A percentile compares a stretch with the other conserved stretches of the same genome.
Evolutionary conservation across 2,329 filamentous ascomycete species (phyloP).

Genomic region (Xylaria sp.): DNA sequence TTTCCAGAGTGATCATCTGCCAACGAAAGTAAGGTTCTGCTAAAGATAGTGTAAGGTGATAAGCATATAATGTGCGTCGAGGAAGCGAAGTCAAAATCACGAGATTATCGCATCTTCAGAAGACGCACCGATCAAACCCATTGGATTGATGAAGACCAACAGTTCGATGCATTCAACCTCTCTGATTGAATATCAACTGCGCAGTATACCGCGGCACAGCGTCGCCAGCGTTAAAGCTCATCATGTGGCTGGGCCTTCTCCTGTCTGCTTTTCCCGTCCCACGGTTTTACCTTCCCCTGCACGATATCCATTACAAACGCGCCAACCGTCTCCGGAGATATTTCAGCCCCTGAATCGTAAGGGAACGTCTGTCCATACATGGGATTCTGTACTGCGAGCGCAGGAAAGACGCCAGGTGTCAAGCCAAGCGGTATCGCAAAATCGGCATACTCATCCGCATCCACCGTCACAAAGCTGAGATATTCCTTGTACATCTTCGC

Average conservation of each 20-base stretch:
- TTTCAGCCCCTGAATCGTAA: constrained; percentile 45
- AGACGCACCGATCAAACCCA: not conserved
- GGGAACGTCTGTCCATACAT: constrained; percentile 59
- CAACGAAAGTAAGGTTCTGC: too few species aligned
- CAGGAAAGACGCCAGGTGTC: constrained; percentile 44
- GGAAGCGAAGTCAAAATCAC: not conserved
- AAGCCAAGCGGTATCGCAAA: constrained; percentile 56
- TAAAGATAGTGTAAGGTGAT: too few species aligned
- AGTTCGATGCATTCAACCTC: not conserved
- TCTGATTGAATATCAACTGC: not conserved
- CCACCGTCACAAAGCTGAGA: constrained; percentile 60
- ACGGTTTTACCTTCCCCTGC: constrained; percentile 55
- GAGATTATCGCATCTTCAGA: not conserved
- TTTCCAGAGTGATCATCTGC: too few species aligned
- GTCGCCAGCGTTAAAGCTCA: constrained; percentile 40
- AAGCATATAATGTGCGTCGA: too few species aligned
- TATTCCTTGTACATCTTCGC: constrained; percentile 61
- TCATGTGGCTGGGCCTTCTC: constrained; percentile 37
- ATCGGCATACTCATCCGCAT: constrained; percentile 58
- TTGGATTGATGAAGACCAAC: too few species aligned
- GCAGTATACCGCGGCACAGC: not conserved
- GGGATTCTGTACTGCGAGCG: constrained; percentile 58
- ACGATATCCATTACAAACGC: constrained; percentile 59
- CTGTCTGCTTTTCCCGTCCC: constrained; percentile 47
- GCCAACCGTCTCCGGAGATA: constrained; percentile 54